Base-by-base conservation (phyloP, 108 stramenopile genomes). In the Ochromonas danica region DNA sequence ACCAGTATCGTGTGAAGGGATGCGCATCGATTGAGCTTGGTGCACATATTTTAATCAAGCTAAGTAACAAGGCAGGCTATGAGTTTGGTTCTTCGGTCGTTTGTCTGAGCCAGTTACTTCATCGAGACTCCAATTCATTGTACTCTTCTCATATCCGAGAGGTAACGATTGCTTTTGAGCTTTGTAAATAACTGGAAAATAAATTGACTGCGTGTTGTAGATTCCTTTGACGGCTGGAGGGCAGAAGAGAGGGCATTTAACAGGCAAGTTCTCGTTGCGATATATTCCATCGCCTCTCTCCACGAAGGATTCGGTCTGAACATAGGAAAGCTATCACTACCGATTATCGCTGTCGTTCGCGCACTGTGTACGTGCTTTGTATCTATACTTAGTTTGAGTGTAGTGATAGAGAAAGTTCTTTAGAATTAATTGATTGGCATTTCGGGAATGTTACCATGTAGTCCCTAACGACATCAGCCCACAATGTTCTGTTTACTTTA, bases 211-310 rank as follows among this genome's bases (percentile, higher is more conserved):
- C 38, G 17, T 75, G 17, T 75, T 38, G 6, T 38, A 75, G 72
- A 60, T 75, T 42, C 36, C 40, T 36, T 27, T 75, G 40, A 35
- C 72, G 17, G 6, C 72, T 6, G 72, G 72, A 27, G 72, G 72
- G 6, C 72, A 75, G 72, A 57, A 75, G 30, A 27, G 51, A 27
- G 72, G 72, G 10, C 25, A 45, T 6, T 27, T 75, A 6, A 35
- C 72, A 14, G 72, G 72, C 3, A 60, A 75, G 72, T 75, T 75
- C 31, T 67, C 63, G 10, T 36, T 67, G 63, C 3, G 35, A 36
- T 75, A 75, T 36, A 75, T 60, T 42, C 72, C 36, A 41, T 75
- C 72, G 40, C 10, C 72, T 27, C 31, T 67, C 3, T 67, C 63
- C 3, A 36, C 17, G 17, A 22, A 51, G 22, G 45, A 51, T n/a